Evolutionary conservation across 768 basidiomycete genomes (phyloP).

Genomic region (Mycena crocata): DNA sequence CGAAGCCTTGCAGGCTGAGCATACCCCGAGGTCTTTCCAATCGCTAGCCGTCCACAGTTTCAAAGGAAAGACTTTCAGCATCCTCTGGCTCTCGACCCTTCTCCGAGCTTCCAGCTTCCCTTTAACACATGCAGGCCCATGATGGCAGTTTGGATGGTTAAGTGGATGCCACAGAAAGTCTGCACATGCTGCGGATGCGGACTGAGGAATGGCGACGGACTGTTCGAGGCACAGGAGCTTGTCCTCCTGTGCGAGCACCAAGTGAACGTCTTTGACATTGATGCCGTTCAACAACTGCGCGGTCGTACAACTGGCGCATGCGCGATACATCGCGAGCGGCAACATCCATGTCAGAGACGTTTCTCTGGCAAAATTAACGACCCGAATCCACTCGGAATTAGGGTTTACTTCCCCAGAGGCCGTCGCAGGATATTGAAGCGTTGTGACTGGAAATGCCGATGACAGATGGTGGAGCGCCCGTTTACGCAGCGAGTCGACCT

Average conservation of each 20-base stretch:
- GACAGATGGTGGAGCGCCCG: slow-evolving; percentile 19
- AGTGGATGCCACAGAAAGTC: slow-evolving; percentile 14
- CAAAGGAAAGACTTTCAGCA: not conserved
- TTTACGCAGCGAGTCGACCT: slow-evolving; percentile 14
- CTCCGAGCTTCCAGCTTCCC: no score
- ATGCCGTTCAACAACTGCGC: slow-evolving; percentile 1
- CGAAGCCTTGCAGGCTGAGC: not conserved
- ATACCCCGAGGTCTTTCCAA: not conserved
- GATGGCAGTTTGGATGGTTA: not conserved
- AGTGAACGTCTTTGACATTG: not conserved
- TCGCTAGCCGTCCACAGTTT: not conserved
- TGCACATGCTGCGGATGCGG: not conserved
- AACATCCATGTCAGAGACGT: slow-evolving; percentile 23
- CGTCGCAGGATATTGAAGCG: not conserved
- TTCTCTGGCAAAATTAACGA: slow-evolving; percentile 8
- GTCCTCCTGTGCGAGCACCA: slow-evolving; percentile 10
- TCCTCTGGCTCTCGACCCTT: no score
- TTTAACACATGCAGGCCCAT: no score
- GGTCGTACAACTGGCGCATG: not conserved
- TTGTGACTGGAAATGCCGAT: slow-evolving; percentile 1
- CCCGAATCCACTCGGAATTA: not conserved
- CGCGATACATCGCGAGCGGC: slow-evolving; percentile 13
- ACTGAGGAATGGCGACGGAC: not conserved
- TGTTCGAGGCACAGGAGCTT: slow-evolving; percentile 12
- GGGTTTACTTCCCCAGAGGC: not conserved